phyloP scores from a whole-genome alignment of 2,329 filamentous ascomycete species.

The Xylariales sp. region DNA sequence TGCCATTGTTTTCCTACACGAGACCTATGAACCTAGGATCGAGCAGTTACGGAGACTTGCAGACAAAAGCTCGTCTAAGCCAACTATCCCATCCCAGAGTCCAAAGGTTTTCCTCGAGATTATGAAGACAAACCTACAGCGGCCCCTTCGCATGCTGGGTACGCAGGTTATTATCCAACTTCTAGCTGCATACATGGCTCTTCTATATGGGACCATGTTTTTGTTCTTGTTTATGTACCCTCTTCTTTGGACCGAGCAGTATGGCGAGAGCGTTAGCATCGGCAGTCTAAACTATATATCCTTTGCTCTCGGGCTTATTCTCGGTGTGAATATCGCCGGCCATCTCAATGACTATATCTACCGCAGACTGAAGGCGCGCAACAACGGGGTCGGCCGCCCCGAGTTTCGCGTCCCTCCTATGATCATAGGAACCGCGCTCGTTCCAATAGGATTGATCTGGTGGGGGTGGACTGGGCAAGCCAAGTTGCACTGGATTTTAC shows the following conservation, averaged over 20 bases:
- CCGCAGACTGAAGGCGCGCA: conserved; percentile 44
- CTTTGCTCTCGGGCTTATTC: conserved; percentile 54
- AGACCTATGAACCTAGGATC: conserved; percentile 71
- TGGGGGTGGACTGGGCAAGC: conserved; percentile 46
- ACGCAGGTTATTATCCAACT: conserved; percentile 58
- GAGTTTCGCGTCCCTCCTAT: conserved; percentile 61
- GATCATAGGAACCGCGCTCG: conserved; percentile 62
- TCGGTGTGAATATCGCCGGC: conserved; percentile 48
- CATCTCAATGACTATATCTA: conserved; percentile 50
- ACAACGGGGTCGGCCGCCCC: conserved; percentile 27
- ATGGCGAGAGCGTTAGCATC: conserved; percentile 55
- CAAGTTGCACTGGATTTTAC: conserved; percentile 48
- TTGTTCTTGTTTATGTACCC: conserved; percentile 57
- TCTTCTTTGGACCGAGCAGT: conserved; percentile 45
- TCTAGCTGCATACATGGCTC: conserved; percentile 56
- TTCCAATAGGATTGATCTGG: conserved; percentile 57
- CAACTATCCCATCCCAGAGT: conserved; percentile 7
- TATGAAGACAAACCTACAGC: conserved; percentile 49
- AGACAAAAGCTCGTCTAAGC: neutral
- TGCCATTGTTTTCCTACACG: conserved; percentile 69
- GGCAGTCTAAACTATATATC: conserved; percentile 59
- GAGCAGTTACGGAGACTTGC: conserved; percentile 15
- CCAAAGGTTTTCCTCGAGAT: conserved; percentile 7
- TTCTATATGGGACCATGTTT: conserved; percentile 59
- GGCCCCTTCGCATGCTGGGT: conserved; percentile 57